Conservation (phyloP, 169 alveolate genomes). For the Cryptosporidium sp. region DNA sequence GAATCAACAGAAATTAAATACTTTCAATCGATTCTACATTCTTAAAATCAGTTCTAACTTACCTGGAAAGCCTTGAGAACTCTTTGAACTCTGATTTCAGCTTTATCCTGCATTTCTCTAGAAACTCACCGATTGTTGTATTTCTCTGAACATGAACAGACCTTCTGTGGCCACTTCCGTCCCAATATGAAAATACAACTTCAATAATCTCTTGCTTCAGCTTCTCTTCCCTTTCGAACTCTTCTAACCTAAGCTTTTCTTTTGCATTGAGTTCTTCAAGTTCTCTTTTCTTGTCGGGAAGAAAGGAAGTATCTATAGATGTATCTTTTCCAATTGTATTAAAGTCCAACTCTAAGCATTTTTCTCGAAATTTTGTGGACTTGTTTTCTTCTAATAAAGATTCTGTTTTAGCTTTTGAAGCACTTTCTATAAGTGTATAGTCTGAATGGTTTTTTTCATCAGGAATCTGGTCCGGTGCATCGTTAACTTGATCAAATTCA, state of each 20-base stretch:
- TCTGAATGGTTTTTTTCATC: background rate
- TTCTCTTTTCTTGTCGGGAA: constrained; percentile 54
- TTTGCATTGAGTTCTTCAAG: constrained; percentile 1
- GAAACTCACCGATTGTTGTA: constrained; percentile 77
- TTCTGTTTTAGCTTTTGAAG: background rate
- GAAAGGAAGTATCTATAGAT: constrained; percentile 50
- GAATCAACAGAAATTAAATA: background rate
- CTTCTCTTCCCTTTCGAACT: constrained; percentile 49
- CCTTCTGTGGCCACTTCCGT: constrained; percentile 82
- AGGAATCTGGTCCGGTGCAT: background rate
- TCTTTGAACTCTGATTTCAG: constrained; percentile 77
- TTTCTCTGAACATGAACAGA: constrained; percentile 66
- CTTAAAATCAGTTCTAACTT: background rate
- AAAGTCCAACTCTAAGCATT: background rate
- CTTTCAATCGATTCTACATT: background rate
- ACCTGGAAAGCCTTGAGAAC: constrained; percentile 64
- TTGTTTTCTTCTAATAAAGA: background rate
- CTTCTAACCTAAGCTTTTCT: constrained; percentile 22
- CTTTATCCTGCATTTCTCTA: constrained; percentile 75
- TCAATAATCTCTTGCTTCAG: constrained; percentile 73
- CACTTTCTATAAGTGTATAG: too few species aligned
- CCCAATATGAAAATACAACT: constrained; percentile 82
- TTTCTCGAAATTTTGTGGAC: background rate
- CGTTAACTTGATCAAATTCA: background rate
- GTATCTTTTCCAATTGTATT: constrained; percentile 36